Base-by-base conservation (phyloP, 176 grass and related monocot species). In the Carex kokanica region DNA sequence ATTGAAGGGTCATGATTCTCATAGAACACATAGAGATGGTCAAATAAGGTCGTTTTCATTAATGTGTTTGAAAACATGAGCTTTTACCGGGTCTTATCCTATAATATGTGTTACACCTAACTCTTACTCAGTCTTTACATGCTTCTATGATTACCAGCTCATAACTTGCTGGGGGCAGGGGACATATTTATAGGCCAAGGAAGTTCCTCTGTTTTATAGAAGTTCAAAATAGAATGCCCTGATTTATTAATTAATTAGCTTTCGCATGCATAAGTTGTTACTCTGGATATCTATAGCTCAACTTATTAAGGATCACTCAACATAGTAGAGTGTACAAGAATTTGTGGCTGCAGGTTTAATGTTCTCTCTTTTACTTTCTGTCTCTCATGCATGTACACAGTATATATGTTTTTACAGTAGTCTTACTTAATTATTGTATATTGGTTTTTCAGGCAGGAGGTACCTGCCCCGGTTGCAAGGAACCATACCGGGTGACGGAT, bases 401-500 rank as follows among this genome's bases (percentile, higher is more conserved):
- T 38, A 36, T 60, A 56, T 40, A 0, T 59, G 60, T 60, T 60
- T 79, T 32, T 36, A 4, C 77, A 4, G 25, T 40, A 27, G 47
- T 82, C 61, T 67, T 47, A 68, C 1, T 68, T 82, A 1, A 5
- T 82, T 53, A 23, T 43, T 81, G 53, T 20, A 13, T 63, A 63
- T 61, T 60, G 29, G 12, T 41, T 81, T 65, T 64, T 68, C 29
- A 82, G 80, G 80, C 80, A 40, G 96, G 89, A 21, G 91, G 81
- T 1, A 61, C 84, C 16, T 99, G 96, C 78, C 96, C 96, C 0
- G 96, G 96, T 0, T 99, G 96, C 86, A 99, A 99, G 86, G 96
- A 99, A 59, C 86, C 88, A 0, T 99, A 99, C 84, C 93, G 91
- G 83, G 67, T 86, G 51, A 99, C 91, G 0, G 96, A 99, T 18